Evolutionary conservation across 2,329 filamentous ascomycete species (phyloP).

Genomic region (Hymenoscyphus scutula): DNA sequence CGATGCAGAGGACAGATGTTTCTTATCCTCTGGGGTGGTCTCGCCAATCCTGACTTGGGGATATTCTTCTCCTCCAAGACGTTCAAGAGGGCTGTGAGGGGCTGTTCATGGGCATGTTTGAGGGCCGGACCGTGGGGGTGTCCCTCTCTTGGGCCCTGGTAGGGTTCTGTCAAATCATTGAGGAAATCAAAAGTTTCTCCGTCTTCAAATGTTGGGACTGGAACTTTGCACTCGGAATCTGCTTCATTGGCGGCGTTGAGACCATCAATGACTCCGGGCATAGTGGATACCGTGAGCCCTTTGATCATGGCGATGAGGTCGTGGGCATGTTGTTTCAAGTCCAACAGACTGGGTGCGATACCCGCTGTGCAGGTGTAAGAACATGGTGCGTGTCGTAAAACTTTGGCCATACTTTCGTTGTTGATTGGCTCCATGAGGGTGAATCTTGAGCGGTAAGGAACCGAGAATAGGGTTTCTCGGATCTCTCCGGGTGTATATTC

Average conservation of each 20-base stretch:
- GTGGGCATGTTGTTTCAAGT: slow-evolving; percentile 60
- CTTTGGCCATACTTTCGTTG: background rate
- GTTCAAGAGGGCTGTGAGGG: slow-evolving; percentile 31
- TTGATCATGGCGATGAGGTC: slow-evolving; percentile 54
- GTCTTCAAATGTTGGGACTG: slow-evolving; percentile 36
- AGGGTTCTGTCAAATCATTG: slow-evolving; percentile 48
- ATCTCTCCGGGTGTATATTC: background rate
- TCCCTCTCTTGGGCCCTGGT: slow-evolving; percentile 42
- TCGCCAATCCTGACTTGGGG: background rate
- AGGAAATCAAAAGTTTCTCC: slow-evolving; percentile 58
- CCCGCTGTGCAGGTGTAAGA: slow-evolving; percentile 54
- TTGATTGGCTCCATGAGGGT: slow-evolving; percentile 12
- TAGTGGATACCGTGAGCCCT: slow-evolving; percentile 43
- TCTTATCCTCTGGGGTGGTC: slow-evolving; percentile 4
- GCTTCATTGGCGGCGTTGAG: slow-evolving; percentile 9
- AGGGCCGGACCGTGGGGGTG: background rate
- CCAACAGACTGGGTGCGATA: slow-evolving; percentile 51
- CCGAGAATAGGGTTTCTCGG: slow-evolving; percentile 15
- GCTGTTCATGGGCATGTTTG: slow-evolving; percentile 26
- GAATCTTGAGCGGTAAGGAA: slow-evolving; percentile 21
- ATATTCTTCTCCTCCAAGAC: slow-evolving; percentile 16
- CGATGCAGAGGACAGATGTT: slow-evolving; percentile 31
- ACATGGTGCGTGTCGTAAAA: slow-evolving; percentile 53
- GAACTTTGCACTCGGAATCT: background rate
- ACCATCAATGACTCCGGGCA: slow-evolving; percentile 30